Conservation (phyloP, 208 protist species). For the Trypanosoma cruzi region DNA sequence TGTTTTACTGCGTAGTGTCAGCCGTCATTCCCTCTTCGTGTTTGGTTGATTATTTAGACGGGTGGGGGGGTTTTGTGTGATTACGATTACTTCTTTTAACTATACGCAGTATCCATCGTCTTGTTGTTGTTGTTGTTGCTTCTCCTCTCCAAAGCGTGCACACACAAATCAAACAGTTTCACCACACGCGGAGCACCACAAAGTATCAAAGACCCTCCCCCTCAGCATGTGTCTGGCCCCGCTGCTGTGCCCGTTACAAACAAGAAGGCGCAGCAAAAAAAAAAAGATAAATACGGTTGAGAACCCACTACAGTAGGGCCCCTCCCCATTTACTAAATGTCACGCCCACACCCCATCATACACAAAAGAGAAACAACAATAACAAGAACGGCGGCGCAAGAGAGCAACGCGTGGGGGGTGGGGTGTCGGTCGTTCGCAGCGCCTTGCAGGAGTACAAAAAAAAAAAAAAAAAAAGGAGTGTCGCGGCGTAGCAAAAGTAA, state of each 20-base stretch:
- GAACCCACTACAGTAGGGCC: not conserved
- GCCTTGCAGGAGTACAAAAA: not conserved
- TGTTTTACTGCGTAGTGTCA: no score
- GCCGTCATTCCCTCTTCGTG: no score
- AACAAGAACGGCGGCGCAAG: not conserved
- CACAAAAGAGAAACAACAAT: not conserved
- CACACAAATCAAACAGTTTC: not conserved
- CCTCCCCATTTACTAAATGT: not conserved
- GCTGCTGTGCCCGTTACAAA: not conserved
- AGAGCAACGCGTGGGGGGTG: not conserved
- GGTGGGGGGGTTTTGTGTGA: not conserved
- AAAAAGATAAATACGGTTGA: not conserved
- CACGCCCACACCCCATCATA: not conserved
- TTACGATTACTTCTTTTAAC: not conserved
- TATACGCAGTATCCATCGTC: not conserved
- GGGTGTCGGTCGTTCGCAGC: not conserved
- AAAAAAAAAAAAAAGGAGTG: not conserved
- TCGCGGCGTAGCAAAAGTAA: no score
- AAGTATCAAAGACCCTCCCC: not conserved
- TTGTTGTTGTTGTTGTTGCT: not conserved
- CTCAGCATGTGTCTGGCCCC: not conserved
- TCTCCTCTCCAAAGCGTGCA: no score
- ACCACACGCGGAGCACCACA: not conserved
- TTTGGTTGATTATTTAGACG: no score
- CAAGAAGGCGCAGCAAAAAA: not conserved